Percentiles rank a stretch among this genome's conserved stretches.
These are phyloP conservation scores for Spathaspora girioi DNA, from an alignment of 805 yeast genomes.

Conservation along the genomic window DNA sequence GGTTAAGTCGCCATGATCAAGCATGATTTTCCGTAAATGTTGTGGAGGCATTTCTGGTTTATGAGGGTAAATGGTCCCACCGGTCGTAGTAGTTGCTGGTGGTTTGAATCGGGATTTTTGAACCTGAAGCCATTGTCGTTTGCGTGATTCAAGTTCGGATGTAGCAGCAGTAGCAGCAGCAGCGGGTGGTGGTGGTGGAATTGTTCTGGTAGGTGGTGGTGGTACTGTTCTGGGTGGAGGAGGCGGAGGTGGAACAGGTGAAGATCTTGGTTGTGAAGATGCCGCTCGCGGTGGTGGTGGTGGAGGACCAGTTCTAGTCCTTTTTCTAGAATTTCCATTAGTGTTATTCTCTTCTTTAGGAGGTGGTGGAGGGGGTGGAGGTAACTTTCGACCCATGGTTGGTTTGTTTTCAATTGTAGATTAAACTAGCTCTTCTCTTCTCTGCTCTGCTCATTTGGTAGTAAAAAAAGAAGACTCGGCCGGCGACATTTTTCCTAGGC, in stretches of 20 bases:
- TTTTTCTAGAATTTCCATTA: conserved; percentile 2
- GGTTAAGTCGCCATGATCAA: conserved; percentile 81
- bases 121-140: conserved; percentile 56
- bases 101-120: conserved; percentile 58
- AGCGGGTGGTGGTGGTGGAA: conserved; percentile 19
- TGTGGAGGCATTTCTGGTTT: conserved; percentile 91
- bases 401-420: neutral
- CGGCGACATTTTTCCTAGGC: neutral
- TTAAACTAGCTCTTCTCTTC: neutral
- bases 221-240: conserved; percentile 8
- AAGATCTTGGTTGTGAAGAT: conserved; percentile 17
- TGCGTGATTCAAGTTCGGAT: conserved; percentile 38
- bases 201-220: conserved; percentile 11
- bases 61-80: conserved; percentile 52
- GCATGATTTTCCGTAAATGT: conserved; percentile 79
- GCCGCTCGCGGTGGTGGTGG: conserved; percentile 30
- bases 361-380: conserved; percentile 32
- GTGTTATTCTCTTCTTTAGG: neutral
- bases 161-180: conserved; percentile 8
- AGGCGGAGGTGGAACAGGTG: conserved; percentile 10
- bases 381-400: conserved; percentile 15
- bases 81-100: conserved; percentile 14
- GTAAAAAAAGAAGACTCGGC: neutral
- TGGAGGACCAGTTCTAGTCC: conserved; percentile 10
- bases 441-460: neutral